Percentiles rank a stretch among this genome's conserved stretches.
Evolutionary conservation across 148 eudicot genomes (phyloP).

Genomic region (Bassia scoparia): DNA sequence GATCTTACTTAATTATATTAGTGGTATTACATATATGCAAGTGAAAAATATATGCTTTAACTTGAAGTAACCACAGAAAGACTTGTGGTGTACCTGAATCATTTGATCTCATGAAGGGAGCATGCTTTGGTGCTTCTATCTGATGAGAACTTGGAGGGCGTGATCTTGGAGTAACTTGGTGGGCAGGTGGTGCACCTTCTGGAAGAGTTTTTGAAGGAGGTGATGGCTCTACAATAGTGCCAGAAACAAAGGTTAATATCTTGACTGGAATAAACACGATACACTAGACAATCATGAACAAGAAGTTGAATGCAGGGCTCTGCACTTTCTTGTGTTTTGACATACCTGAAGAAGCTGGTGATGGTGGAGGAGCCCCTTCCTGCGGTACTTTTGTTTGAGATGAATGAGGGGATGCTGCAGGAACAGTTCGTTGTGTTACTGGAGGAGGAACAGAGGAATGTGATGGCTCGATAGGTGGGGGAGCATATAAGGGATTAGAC

Average conservation of each 20-base stretch:
- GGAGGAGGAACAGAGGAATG: constrained; percentile 32
- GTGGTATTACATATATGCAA: not conserved
- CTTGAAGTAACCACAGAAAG: constrained; percentile 6
- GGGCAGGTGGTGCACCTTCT: constrained; percentile 25
- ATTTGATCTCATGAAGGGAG: constrained; percentile 21
- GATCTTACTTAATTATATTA: not conserved
- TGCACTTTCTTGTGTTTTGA: constrained; percentile 10
- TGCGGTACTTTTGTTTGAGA: constrained; percentile 31
- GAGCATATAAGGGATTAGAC: constrained; percentile 19
- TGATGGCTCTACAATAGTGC: constrained; percentile 15
- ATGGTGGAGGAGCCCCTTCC: constrained; percentile 29
- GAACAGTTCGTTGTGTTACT: constrained; percentile 23
- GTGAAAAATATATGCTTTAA: not conserved
- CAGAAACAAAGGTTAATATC: not conserved
- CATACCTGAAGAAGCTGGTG: constrained; percentile 46
- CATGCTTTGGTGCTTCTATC: constrained; percentile 29
- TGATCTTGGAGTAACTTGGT: constrained; percentile 18
- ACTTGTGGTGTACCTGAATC: constrained; percentile 23
- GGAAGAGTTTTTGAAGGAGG: constrained; percentile 25
- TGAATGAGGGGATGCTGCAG: constrained; percentile 32
- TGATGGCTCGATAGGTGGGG: constrained; percentile 20
- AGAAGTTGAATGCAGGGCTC: not conserved
- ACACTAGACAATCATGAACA: not conserved
- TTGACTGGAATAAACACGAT: not conserved
- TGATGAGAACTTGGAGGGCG: constrained; percentile 25